A percentile compares a stretch with the other conserved stretches of the same genome.
Conservation (phyloP, 2,329 filamentous ascomycete genomes). For the Fusarium sp. region DNA sequence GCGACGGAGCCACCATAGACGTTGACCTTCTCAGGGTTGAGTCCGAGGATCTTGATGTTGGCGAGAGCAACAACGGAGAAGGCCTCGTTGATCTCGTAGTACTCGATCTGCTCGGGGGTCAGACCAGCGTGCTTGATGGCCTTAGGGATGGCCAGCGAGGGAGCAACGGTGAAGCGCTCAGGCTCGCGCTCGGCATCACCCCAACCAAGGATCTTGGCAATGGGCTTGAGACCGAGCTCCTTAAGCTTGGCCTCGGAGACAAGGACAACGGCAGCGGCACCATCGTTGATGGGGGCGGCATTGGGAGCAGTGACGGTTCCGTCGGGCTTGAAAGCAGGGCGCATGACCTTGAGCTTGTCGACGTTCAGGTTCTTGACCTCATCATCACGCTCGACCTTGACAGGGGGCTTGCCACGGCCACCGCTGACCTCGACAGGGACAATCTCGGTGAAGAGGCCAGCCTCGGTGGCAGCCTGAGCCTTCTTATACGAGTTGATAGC, state of each 20-base stretch:
- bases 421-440: conserved; percentile 88
- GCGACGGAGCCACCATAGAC: conserved; percentile 95
- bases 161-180: conserved; percentile 95
- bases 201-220: conserved; percentile 98
- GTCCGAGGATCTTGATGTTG: conserved; percentile 90
- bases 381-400: conserved; percentile 87
- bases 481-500: conserved; percentile 96
- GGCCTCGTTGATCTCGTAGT: conserved; percentile 99
- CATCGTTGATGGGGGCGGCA: conserved; percentile 95
- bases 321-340: conserved; percentile 83
- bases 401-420: conserved; percentile 87
- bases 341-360: conserved; percentile 86
- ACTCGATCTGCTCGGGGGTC: conserved; percentile 82
- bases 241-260: conserved; percentile 95
- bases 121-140: conserved; percentile 94
- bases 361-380: conserved; percentile 95
- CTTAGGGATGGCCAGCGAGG: conserved; percentile 95
- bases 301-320: conserved; percentile 97
- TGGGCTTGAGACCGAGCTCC: conserved; percentile 88
- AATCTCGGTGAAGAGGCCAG: conserved; percentile 90
- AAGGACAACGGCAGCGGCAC: conserved; percentile 90
- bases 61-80: conserved; percentile 97
- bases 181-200: conserved; percentile 92
- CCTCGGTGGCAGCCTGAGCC: conserved; percentile 86
- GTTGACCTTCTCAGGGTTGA: conserved; percentile 90